These are phyloP conservation scores for Colletotrichum simmondsii DNA, from an alignment of 2,329 filamentous ascomycete species.

Conservation along the genomic window DNA sequence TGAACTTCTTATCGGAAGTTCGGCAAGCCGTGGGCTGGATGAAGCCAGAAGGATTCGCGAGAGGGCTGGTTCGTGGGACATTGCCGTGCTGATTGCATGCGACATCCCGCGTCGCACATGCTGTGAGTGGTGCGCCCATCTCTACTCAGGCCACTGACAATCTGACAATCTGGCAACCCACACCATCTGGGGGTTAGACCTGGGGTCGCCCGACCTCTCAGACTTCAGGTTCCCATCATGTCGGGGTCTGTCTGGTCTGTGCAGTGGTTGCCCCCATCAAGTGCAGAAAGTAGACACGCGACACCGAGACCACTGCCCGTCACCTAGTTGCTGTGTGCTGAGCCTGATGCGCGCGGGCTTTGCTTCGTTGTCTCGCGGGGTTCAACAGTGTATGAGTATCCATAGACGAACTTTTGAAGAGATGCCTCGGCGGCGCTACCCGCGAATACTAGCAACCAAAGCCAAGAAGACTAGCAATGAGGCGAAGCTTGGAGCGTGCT, in stretches of 20 bases:
- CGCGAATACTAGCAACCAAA: not conserved
- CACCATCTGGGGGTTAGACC: not conserved
- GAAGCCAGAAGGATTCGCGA: not conserved
- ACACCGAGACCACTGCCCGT: slow-evolving; percentile 1
- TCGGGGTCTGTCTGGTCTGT: not conserved
- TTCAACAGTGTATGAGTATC: not conserved
- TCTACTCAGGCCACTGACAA: slow-evolving; percentile 9
- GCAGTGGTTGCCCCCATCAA: not conserved
- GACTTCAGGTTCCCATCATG: not conserved
- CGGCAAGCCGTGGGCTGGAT: not conserved
- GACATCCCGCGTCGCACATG: slow-evolving; percentile 11
- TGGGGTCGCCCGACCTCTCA: not conserved
- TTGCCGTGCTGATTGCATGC: not conserved
- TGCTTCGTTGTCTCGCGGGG: not conserved
- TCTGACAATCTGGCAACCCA: not conserved
- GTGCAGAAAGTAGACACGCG: slow-evolving; percentile 9
- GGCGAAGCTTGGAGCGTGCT: slow-evolving; percentile 23
- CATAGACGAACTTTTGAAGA: slow-evolving; percentile 9
- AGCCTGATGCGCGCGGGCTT: not conserved
- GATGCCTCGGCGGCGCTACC: slow-evolving; percentile 19
- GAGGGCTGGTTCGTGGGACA: not conserved
- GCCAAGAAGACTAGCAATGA: slow-evolving; percentile 22
- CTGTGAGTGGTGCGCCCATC: slow-evolving; percentile 1
- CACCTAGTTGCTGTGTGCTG: not conserved
- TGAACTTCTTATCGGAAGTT: not conserved